These are phyloP conservation scores for Talaromyces funiculosus DNA, from an alignment of 2,329 filamentous ascomycete genomes.

Conservation along the genomic window DNA sequence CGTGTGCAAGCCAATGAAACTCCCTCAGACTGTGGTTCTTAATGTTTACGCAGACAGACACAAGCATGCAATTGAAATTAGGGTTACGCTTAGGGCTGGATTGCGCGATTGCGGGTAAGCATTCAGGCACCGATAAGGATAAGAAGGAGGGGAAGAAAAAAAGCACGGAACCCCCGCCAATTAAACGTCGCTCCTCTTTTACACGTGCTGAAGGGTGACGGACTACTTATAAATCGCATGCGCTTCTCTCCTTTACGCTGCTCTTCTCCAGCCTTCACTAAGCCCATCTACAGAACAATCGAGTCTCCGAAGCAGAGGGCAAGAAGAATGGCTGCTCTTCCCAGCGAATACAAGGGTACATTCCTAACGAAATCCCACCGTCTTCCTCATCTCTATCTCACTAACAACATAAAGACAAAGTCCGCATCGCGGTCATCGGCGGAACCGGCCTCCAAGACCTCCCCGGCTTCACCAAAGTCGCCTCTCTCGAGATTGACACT, in stretches of 20 bases:
- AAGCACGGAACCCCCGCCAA: background rate
- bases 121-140: background rate
- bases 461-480: slow-evolving; percentile 78
- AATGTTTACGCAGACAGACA: too few relatives aligned
- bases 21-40: too few relatives aligned
- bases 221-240: background rate
- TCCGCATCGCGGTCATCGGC: slow-evolving; percentile 84
- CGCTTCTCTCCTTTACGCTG: background rate
- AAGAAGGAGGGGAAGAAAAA: background rate
- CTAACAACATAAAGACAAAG: slow-evolving; percentile 40
- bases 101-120: background rate
- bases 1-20: too few relatives aligned
- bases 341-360: slow-evolving; percentile 56
- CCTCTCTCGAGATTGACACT: slow-evolving; percentile 67
- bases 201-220: slow-evolving; percentile 2
- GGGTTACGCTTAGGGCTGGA: slow-evolving; percentile 3
- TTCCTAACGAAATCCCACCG: background rate
- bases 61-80: background rate
- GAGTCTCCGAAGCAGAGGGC: slow-evolving; percentile 30
- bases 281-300: slow-evolving; percentile 20
- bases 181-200: background rate
- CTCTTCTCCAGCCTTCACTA: slow-evolving; percentile 17
- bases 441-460: slow-evolving; percentile 88
- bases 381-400: background rate
- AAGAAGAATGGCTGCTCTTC: slow-evolving; percentile 49